Evolutionary conservation across 1,284 basidiomycete genomes (phyloP).

Genomic region (Cryptococcus sp.): DNA sequence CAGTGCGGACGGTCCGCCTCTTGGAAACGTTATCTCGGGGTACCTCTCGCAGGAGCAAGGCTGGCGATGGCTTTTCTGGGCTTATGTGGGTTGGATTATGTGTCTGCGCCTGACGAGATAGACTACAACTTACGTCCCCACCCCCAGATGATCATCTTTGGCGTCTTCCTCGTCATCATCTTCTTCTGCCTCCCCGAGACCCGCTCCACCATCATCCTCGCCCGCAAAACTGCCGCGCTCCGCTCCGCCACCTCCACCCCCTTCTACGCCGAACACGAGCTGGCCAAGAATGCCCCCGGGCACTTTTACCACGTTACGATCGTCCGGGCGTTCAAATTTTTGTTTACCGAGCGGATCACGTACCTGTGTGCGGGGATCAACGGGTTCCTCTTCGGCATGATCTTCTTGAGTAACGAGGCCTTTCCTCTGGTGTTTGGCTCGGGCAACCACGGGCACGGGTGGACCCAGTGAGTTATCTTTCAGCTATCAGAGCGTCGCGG

Average conservation of each 20-base stretch:
- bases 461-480: constrained; percentile 27
- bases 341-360: constrained; percentile 37
- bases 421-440: constrained; percentile 36
- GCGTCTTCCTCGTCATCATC: constrained; percentile 26
- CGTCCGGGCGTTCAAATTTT: constrained; percentile 30
- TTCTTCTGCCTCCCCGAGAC: constrained; percentile 31
- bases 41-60: constrained; percentile 30
- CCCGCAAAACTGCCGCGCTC: constrained; percentile 14
- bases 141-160: constrained; percentile 27
- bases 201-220: constrained; percentile 30
- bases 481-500: background rate
- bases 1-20: constrained; percentile 28
- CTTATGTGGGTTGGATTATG: constrained; percentile 24
- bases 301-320: constrained; percentile 28
- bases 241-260: constrained; percentile 15
- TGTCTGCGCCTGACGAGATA: background rate
- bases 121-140: too few relatives aligned
- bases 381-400: constrained; percentile 35
- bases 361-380: constrained; percentile 35
- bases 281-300: constrained; percentile 20
- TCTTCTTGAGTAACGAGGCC: constrained; percentile 40
- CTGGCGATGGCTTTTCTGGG: constrained; percentile 36
- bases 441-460: constrained; percentile 32
- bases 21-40: constrained; percentile 30
- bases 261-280: constrained; percentile 22